phyloP scores from a whole-genome alignment of 2,329 filamentous ascomycete genomes.

The Alternaria brassicae region DNA sequence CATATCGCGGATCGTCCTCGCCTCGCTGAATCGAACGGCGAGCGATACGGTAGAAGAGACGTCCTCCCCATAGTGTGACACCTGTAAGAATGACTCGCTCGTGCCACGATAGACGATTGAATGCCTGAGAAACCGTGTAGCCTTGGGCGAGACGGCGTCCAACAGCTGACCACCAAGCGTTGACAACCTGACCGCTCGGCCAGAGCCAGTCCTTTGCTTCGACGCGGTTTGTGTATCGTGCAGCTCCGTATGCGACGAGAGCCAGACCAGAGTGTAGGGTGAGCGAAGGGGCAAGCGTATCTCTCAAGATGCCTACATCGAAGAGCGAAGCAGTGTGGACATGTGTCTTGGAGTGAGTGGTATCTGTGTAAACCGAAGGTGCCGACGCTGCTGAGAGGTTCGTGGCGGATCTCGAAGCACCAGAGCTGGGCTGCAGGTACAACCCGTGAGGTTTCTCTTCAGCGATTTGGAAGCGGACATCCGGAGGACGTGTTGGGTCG shows the following conservation, averaged over 20 bases:
- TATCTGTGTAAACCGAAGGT: conserved; percentile 29
- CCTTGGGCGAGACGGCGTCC: conserved; percentile 60
- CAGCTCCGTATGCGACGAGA: conserved; percentile 60
- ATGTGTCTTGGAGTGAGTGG: conserved; percentile 44
- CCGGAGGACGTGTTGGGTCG: conserved; percentile 33
- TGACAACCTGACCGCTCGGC: conserved; percentile 62
- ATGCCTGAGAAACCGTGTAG: conserved; percentile 56
- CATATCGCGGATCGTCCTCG: conserved; percentile 65
- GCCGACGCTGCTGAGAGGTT: neutral
- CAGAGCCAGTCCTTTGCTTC: conserved; percentile 69
- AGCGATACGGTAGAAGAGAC: conserved; percentile 63
- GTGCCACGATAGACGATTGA: conserved; percentile 59
- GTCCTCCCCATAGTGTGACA: conserved; percentile 65
- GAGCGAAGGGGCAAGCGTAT: conserved; percentile 63
- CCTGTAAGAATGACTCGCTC: conserved; percentile 64
- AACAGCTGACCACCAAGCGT: conserved; percentile 67
- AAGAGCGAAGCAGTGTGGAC: conserved; percentile 43
- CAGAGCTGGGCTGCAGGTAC: conserved; percentile 37
- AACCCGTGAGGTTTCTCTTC: conserved; percentile 44
- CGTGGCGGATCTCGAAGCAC: conserved; percentile 23
- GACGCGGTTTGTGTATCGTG: conserved; percentile 61
- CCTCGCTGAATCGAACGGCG: conserved; percentile 58
- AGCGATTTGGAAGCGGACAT: conserved; percentile 41
- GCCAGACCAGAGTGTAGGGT: conserved; percentile 62
- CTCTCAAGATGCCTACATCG: conserved; percentile 60